Conservation (phyloP, 176 grass and related monocot genomes). For the Rhipidocladum racemiflorum region DNA sequence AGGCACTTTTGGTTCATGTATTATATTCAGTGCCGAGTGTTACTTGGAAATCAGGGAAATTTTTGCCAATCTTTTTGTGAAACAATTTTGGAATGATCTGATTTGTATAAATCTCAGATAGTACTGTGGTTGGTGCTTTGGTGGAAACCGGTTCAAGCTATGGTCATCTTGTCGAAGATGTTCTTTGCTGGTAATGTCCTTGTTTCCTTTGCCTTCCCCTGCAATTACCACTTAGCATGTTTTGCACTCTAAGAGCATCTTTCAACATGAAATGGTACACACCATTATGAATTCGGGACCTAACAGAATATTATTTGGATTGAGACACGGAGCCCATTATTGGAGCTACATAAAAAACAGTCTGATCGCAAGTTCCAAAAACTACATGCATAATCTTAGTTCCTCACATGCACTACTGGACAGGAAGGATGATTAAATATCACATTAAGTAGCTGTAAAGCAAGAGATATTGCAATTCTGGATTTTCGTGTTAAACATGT, state of each 20-base stretch:
- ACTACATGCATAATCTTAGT: not conserved
- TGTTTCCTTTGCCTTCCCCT: not conserved
- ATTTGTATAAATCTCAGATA: slow-evolving; percentile 39
- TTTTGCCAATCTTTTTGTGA: not conserved
- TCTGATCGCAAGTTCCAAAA: not conserved
- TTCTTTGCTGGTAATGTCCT: slow-evolving; percentile 57
- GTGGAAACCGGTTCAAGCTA: slow-evolving; percentile 58
- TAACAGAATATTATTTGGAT: not conserved
- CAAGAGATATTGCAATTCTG: not conserved
- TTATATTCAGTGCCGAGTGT: not conserved
- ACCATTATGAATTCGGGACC: not conserved
- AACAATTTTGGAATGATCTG: slow-evolving; percentile 3
- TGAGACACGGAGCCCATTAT: not conserved
- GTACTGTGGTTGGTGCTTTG: slow-evolving; percentile 60
- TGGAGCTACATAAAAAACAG: not conserved
- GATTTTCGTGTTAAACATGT: slow-evolving; percentile 8
- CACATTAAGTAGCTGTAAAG: not conserved
- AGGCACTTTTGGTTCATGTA: not conserved
- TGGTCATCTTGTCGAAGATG: slow-evolving; percentile 61
- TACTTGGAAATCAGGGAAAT: not conserved
- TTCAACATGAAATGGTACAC: not conserved
- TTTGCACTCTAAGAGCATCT: not conserved
- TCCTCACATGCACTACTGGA: not conserved
- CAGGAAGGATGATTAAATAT: not conserved
- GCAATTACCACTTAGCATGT: not conserved